Base-by-base conservation (phyloP, 805 yeast species). In the Nakazawaea anatomiae region DNA sequence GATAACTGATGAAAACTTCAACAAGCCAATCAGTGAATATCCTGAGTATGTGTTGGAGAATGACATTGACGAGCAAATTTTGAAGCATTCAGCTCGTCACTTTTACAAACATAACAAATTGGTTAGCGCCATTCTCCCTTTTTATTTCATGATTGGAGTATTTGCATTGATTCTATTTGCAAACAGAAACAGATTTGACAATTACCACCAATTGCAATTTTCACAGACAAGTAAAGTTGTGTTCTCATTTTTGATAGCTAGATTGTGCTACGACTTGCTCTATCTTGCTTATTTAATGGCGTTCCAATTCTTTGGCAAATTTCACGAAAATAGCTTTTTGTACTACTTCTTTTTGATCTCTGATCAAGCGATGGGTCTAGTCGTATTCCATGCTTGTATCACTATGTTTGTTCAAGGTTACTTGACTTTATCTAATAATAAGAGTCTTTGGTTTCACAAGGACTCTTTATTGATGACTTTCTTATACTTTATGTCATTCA, bases 361-460 rank as follows among this genome's bases (percentile, higher is more conserved):
- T 9, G 51, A 48, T 27, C 51, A 48, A 30, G 25, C 42, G 11
- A 4, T 48, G 11, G 25, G 34, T 7, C 35, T 48, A 31, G 18
- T 31, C 31, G 30, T 48, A 4, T 48, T 48, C 25, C 43, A 42
- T 35, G 14, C 14, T 3, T 25, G 43, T 30, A 30, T 48, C 29
- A 30, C 43, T 5, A 38, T 48, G 4, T 48, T 48, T 27, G 51
- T 48, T 18, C 51, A 48, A 35, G 51, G 47, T 10, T 42, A 14
- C 25, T 34, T 38, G 18, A 48, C 50, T 25, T 2, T 48, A 14
- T 36, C 46, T 27, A 28, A 36, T 3, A 31, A 42, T 32, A 48
- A 38, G 39, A 38, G 25, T 3, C 11, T 14, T 5, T 42, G 44
- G 47, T 42, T 35, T 31, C 12, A 38, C 7, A 42, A 43, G 18